Conservation (phyloP, 129 eudicot species). For the Tagetes patula region DNA sequence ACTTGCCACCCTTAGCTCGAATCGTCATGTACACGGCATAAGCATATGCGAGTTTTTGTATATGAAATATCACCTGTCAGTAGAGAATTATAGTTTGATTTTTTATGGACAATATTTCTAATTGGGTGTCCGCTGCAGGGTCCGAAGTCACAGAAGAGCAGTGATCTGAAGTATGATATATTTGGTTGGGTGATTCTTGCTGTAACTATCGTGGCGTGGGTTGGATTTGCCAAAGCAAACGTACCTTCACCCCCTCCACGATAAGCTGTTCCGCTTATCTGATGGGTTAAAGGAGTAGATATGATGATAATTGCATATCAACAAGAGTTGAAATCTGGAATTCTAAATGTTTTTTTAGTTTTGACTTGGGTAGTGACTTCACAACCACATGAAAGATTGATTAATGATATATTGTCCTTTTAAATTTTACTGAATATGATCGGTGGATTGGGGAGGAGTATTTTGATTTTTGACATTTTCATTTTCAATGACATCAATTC, state of each 20-base stretch:
- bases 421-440: too few relatives aligned
- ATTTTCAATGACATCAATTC: too few relatives aligned
- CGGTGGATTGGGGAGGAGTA: too few relatives aligned
- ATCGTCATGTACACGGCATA: neutral
- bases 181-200: slow-evolving; percentile 90
- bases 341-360: slow-evolving; percentile 1
- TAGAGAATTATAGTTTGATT: neutral
- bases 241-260: slow-evolving; percentile 65
- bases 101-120: neutral
- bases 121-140: slow-evolving; percentile 39
- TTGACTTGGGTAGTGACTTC: slow-evolving; percentile 11
- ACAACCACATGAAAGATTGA: slow-evolving; percentile 20
- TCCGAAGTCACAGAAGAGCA: slow-evolving; percentile 57
- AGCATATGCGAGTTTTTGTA: neutral
- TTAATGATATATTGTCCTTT: neutral
- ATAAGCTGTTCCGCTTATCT: slow-evolving; percentile 30
- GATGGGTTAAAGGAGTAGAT: slow-evolving; percentile 2
- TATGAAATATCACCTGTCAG: neutral
- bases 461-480: too few relatives aligned
- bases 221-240: slow-evolving; percentile 72
- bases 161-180: slow-evolving; percentile 80
- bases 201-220: slow-evolving; percentile 78
- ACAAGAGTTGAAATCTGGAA: slow-evolving; percentile 17
- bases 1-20: neutral
- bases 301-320: slow-evolving; percentile 2